Evolutionary conservation across 441 rosid genomes (phyloP).

Genomic region (Manihot esculenta): DNA sequence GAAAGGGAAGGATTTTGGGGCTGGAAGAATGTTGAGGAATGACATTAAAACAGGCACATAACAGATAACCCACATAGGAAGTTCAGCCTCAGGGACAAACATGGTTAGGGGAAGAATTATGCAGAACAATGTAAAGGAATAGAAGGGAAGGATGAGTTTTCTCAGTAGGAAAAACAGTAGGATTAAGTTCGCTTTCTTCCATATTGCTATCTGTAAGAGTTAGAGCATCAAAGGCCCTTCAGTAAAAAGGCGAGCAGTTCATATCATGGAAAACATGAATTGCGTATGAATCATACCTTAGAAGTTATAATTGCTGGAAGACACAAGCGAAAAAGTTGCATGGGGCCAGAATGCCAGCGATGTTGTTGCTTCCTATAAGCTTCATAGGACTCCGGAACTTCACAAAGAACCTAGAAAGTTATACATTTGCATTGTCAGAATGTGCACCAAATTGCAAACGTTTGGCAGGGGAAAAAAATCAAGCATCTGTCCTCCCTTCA

Average conservation of each 20-base stretch:
- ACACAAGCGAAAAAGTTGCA: slow-evolving; percentile 94
- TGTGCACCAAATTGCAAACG: not conserved
- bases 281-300: slow-evolving; percentile 43
- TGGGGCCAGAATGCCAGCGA: slow-evolving; percentile 97
- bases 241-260: not conserved
- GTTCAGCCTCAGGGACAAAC: slow-evolving; percentile 91
- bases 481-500: not conserved
- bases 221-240: slow-evolving; percentile 11
- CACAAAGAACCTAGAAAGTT: slow-evolving; percentile 68
- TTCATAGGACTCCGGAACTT: slow-evolving; percentile 94
- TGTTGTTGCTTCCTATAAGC: slow-evolving; percentile 98
- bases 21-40: slow-evolving; percentile 77
- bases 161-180: slow-evolving; percentile 79
- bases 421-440: slow-evolving; percentile 9
- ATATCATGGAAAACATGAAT: not conserved
- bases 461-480: not conserved
- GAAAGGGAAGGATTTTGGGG: slow-evolving; percentile 80
- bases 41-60: slow-evolving; percentile 83
- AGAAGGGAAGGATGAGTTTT: slow-evolving; percentile 90
- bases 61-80: slow-evolving; percentile 89
- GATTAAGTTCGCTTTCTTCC: slow-evolving; percentile 91
- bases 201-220: slow-evolving; percentile 65
- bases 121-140: slow-evolving; percentile 90
- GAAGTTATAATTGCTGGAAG: slow-evolving; percentile 77
- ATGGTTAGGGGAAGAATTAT: slow-evolving; percentile 83